Evolutionary conservation across 352 stramenopile species (phyloP).

Genomic region (Pythium brachiatum): DNA sequence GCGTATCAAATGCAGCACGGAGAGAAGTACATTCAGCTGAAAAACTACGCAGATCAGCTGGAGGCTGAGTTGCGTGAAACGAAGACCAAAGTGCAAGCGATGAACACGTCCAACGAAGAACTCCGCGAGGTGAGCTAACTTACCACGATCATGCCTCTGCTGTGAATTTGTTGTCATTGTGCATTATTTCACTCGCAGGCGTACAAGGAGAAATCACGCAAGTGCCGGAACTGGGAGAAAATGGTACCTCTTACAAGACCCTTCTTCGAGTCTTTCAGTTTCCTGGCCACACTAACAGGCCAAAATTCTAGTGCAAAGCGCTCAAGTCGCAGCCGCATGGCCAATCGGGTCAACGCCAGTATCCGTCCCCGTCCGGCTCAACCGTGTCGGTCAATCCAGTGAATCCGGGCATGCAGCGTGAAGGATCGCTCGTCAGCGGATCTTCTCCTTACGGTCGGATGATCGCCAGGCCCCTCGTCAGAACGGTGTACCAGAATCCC

Average conservation of each 20-base stretch:
- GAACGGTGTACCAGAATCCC: slow-evolving; percentile 12
- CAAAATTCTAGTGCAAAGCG: slow-evolving; percentile 55
- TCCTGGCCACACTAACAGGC: slow-evolving; percentile 6
- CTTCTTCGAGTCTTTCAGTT: too few species aligned
- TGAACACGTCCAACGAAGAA: slow-evolving; percentile 76
- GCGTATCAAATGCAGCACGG: slow-evolving; percentile 75
- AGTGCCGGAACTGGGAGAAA: slow-evolving; percentile 88
- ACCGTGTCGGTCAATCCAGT: slow-evolving; percentile 38
- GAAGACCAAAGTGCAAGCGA: slow-evolving; percentile 73
- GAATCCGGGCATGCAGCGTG: slow-evolving; percentile 24
- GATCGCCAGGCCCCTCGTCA: slow-evolving; percentile 37
- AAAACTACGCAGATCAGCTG: slow-evolving; percentile 81
- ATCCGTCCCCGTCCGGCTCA: slow-evolving; percentile 53
- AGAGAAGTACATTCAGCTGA: slow-evolving; percentile 87
- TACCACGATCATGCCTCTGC: not conserved
- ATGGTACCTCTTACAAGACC: slow-evolving; percentile 45
- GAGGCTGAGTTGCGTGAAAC: slow-evolving; percentile 78
- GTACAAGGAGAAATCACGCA: slow-evolving; percentile 85
- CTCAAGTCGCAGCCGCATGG: slow-evolving; percentile 49
- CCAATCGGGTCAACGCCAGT: slow-evolving; percentile 33
- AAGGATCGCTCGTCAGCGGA: slow-evolving; percentile 32
- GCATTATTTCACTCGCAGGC: slow-evolving; percentile 32
- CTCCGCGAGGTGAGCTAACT: slow-evolving; percentile 52
- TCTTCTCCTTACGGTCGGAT: slow-evolving; percentile 47
- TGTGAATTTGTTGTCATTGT: not conserved